Evolutionary conservation across 768 basidiomycete species (phyloP).

Genomic region (Tricholoma bakamatsutake): DNA sequence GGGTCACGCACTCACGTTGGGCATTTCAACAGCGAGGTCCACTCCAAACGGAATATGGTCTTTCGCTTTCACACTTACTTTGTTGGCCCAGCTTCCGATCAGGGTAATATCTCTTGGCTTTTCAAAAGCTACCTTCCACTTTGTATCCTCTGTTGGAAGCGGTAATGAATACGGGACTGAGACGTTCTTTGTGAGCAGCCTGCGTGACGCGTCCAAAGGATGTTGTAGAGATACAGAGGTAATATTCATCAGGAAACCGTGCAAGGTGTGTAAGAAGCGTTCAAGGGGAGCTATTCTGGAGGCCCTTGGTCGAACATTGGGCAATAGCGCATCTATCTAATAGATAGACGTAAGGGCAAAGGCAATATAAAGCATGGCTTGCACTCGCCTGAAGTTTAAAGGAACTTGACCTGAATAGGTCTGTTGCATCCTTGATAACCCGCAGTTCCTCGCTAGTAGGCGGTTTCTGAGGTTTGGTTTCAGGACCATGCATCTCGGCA

Average conservation of each 20-base stretch:
- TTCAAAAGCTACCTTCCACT: constrained; percentile 86
- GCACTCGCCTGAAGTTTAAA: constrained; percentile 76
- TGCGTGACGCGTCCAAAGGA: constrained; percentile 59
- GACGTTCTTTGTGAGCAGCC: constrained; percentile 47
- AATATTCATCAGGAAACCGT: constrained; percentile 56
- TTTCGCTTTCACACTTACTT: constrained; percentile 65
- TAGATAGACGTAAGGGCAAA: constrained; percentile 8
- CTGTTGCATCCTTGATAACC: constrained; percentile 64
- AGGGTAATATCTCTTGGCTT: constrained; percentile 71
- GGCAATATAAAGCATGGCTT: neutral
- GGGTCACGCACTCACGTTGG: constrained; percentile 45
- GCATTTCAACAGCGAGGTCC: constrained; percentile 86
- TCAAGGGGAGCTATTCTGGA: constrained; percentile 55
- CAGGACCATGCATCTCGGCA: constrained; percentile 8
- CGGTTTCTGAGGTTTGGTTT: constrained; percentile 38
- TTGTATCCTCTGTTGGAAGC: constrained; percentile 67
- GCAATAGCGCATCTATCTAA: constrained; percentile 76
- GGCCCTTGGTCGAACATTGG: constrained; percentile 65
- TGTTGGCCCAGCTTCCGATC: constrained; percentile 84
- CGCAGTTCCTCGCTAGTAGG: constrained; percentile 69
- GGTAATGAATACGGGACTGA: constrained; percentile 68
- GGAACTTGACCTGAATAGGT: constrained; percentile 69
- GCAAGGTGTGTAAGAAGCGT: constrained; percentile 60
- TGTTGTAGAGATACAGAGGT: constrained; percentile 53
- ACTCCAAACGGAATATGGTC: constrained; percentile 62